phyloP scores from a whole-genome alignment of 768 basidiomycete species.

The Lyophyllum atratum region DNA sequence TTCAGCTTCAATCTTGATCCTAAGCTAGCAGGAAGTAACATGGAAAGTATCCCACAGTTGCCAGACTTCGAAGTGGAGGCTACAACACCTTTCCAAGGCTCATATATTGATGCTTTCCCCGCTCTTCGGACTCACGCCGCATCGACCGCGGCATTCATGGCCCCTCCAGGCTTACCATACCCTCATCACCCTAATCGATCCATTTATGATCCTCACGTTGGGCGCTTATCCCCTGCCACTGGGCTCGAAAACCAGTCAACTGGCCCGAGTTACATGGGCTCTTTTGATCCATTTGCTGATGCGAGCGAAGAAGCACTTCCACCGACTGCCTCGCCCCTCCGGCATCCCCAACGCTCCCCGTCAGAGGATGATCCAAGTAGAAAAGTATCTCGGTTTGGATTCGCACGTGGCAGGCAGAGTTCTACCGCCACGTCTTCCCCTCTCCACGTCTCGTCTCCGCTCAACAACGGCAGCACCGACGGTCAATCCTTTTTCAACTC shows the following conservation, averaged over 20 bases:
- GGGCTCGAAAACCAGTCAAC: slow-evolving; percentile 47
- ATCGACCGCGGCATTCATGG: slow-evolving; percentile 36
- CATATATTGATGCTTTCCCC: slow-evolving; percentile 73
- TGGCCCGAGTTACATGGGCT: slow-evolving; percentile 63
- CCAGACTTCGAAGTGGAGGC: slow-evolving; percentile 55
- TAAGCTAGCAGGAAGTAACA: slow-evolving; percentile 58
- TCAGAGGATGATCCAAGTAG: slow-evolving; percentile 61
- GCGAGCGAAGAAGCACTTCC: slow-evolving; percentile 46
- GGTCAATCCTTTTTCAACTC: slow-evolving; percentile 47
- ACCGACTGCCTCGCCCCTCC: slow-evolving; percentile 31
- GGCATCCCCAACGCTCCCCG: slow-evolving; percentile 35
- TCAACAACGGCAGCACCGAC: slow-evolving; percentile 48
- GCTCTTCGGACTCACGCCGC: slow-evolving; percentile 44
- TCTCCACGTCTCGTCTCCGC: slow-evolving; percentile 55
- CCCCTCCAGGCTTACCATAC: slow-evolving; percentile 58
- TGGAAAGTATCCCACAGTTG: slow-evolving; percentile 39
- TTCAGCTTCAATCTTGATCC: slow-evolving; percentile 91
- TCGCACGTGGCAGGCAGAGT: slow-evolving; percentile 70
- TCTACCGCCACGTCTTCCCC: slow-evolving; percentile 63
- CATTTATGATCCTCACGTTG: slow-evolving; percentile 54
- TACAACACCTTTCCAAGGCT: slow-evolving; percentile 60
- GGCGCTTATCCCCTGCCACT: slow-evolving; percentile 35
- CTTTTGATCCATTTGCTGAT: slow-evolving; percentile 83
- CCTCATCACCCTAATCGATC: slow-evolving; percentile 49
- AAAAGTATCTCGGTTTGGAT: slow-evolving; percentile 80